Conservation (phyloP, 768 basidiomycete genomes). For the Mycena haematopus region DNA sequence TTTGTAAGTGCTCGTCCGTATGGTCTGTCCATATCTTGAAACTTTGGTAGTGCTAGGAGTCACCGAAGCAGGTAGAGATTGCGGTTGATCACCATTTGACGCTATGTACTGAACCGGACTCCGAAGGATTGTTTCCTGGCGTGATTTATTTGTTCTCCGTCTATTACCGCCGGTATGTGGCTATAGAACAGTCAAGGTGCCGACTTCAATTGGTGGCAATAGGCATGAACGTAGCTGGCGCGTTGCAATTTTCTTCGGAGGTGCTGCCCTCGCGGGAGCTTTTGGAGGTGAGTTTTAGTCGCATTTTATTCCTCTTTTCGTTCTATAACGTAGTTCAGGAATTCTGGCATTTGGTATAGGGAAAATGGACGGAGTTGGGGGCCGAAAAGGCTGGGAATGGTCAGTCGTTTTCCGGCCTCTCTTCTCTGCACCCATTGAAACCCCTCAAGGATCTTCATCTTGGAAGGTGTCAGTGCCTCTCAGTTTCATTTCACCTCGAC, state of each 20-base stretch:
- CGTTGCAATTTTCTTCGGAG: constrained; percentile 68
- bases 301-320: background rate
- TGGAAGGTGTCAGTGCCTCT: constrained; percentile 47
- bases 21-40: background rate
- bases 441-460: constrained; percentile 58
- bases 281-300: constrained; percentile 53
- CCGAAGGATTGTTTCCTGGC: constrained; percentile 52
- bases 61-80: constrained; percentile 57
- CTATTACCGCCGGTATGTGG: constrained; percentile 54
- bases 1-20: constrained; percentile 44
- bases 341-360: constrained; percentile 65
- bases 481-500: background rate
- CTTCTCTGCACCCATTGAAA: background rate
- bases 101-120: background rate
- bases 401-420: constrained; percentile 17
- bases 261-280: constrained; percentile 66
- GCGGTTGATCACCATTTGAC: background rate
- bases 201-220: background rate
- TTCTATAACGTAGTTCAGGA: constrained; percentile 38
- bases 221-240: constrained; percentile 67
- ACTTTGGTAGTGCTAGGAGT: constrained; percentile 54
- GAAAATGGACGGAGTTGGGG: constrained; percentile 67
- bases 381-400: constrained; percentile 68
- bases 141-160: constrained; percentile 64
- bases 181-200: background rate